phyloP scores from a whole-genome alignment of 192 early-diverging fungal genomes.

The Polychytrium aggregatum region DNA sequence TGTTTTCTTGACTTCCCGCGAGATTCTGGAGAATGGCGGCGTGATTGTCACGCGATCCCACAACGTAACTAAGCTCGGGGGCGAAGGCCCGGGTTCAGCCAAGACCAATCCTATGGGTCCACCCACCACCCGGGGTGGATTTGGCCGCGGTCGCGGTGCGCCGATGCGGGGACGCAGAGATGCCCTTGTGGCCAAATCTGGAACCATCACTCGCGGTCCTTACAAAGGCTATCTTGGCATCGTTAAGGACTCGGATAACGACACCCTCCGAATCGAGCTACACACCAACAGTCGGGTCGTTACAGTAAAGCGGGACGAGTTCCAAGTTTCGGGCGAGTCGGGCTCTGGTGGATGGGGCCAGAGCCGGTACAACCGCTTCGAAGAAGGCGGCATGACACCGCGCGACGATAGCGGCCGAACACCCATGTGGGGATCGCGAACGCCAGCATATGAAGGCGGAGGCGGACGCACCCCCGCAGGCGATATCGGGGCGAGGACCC shows the following conservation, averaged over 20 bases:
- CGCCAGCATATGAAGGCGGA: slow-evolving; percentile 35
- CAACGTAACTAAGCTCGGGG: slow-evolving; percentile 30
- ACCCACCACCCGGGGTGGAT: slow-evolving; percentile 16
- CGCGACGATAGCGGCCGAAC: slow-evolving; percentile 42
- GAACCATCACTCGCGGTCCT: slow-evolving; percentile 72
- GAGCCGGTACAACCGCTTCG: neutral
- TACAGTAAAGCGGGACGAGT: slow-evolving; percentile 64
- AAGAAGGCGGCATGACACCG: slow-evolving; percentile 33
- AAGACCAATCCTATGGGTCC: neutral
- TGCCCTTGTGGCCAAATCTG: slow-evolving; percentile 59
- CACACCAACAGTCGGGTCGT: slow-evolving; percentile 80
- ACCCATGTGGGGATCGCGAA: slow-evolving; percentile 27
- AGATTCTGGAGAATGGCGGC: slow-evolving; percentile 58
- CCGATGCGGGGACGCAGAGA: slow-evolving; percentile 39
- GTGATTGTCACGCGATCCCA: slow-evolving; percentile 63
- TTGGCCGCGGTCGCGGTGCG: slow-evolving; percentile 18
- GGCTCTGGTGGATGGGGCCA: slow-evolving; percentile 4
- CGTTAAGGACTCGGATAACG: slow-evolving; percentile 73
- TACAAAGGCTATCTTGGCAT: slow-evolving; percentile 98
- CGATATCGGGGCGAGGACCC: slow-evolving; percentile 20
- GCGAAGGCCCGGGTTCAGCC: slow-evolving; percentile 1
- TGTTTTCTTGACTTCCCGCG: slow-evolving; percentile 71
- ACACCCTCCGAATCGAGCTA: slow-evolving; percentile 72
- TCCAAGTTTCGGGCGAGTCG: slow-evolving; percentile 46
- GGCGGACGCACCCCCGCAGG: slow-evolving; percentile 41